Base-by-base conservation (phyloP, 352 stramenopile species). In the Globisporangium perplexum region DNA sequence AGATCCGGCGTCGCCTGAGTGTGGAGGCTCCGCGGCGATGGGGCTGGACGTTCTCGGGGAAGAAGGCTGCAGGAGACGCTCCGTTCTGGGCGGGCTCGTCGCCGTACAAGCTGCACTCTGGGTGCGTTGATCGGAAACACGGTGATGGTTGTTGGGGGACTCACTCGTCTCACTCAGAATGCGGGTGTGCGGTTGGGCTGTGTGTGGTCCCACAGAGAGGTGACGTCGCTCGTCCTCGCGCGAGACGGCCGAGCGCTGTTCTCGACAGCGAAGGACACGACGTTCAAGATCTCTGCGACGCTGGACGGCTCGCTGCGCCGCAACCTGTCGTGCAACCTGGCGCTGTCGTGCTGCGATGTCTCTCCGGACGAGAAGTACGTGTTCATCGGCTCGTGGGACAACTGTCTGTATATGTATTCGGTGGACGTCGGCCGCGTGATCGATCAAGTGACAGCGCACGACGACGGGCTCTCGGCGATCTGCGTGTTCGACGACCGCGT, bases 351-450 rank as follows among this genome's bases (percentile, higher is more conserved):
- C 44, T 92, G 82, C 51, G 83, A 86, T 36, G 68, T 93, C 7
- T 93, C 83, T 3, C 61, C 66, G 0, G 83, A 93, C 46, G 85
- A 95, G 62, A 92, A 91, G 54, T 84, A 80, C 46, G 77, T 91
- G 20, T 90, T 95, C 35, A 70, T 95, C 50, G 83, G 83, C 5
- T 91, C 81, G 18, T 86, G 68, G 75, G 85, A 95, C 60, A 86
- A 86, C 50, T 85, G 76, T 45, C 72, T 95, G 38, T 93, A 93
- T 68, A 93, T 95, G 83, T 92, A 91, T 47, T 90, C 81, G 15
- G 80, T 93, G 50, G 85, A 93, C 26, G 77, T 83, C 17, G 85
- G 85, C 0, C 82, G 81, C 14, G 74, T 95, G 1, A 72, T 92
- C 33, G 80, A 92, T 47, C 83, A 93, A 47, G 78, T 89, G 31